Evolutionary conservation across 1,139 yeast species (phyloP), one percentile per base, ranked within the genome.

Genomic region (Protomyces gravidus): DNA sequence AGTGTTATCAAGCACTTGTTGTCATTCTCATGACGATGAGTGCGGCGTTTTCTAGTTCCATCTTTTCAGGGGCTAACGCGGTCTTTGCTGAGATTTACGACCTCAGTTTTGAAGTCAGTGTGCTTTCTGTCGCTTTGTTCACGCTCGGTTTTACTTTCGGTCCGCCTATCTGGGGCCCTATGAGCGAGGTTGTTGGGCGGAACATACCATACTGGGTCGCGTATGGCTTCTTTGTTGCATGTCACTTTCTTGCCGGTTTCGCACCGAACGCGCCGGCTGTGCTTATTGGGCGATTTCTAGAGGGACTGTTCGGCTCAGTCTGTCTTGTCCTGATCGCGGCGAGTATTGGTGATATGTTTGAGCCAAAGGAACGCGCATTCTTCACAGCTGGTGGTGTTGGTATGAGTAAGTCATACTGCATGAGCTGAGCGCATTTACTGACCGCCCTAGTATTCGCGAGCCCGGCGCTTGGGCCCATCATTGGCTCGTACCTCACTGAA

Each of bases 381-480:
- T 90, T 59, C 13, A 56, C 64, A 9, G 56, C 65, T 73, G 46
- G 78, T 71, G 80, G 76, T 66, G 75, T 80, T 0, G 49, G 78
- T 21, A 80, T 73, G 79, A 26, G 68, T 36, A 36, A 36, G 42
- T 5, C 2, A 13, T 15, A 13, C 5, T n/a, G 17, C 21, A 36
- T 23, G 1, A 19, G 17, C 5, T 5, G 17, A 36, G 42, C 11
- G 9, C 5, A 23, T 23, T 36, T 15, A 36, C 42, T 0, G 17
- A n/a, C n/a, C n/a, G n/a, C n/a, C n/a, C 23, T 80, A 23, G 85
- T 86, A 40, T 84, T 86, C 66, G 77, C 67, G 59, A 89, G 89
- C 61, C 95, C 96, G 1, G 85, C 85, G 49, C 71, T 86, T 56
- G 92, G 94, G 49, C 95, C 95, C 21, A 79, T 85, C 68, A 89